Evolutionary conservation across 768 basidiomycete species (phyloP).

Genomic region (Boletellus ananas): DNA sequence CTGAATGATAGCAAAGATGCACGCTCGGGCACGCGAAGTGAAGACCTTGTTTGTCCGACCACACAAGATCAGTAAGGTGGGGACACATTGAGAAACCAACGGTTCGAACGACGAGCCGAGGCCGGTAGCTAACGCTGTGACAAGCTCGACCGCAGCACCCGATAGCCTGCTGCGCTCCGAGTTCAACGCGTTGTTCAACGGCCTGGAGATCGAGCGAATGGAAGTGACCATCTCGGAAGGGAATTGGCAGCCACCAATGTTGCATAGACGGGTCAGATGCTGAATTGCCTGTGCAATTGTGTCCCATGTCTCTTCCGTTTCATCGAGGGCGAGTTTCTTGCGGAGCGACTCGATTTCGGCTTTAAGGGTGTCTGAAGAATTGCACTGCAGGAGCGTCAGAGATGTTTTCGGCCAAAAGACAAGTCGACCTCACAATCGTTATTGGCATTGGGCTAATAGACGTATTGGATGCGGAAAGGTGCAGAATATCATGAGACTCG

Average conservation of each 20-base stretch:
- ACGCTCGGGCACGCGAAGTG: conserved; percentile 57
- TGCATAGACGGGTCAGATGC: conserved; percentile 45
- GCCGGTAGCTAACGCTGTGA: conserved; percentile 49
- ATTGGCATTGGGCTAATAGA: conserved; percentile 24
- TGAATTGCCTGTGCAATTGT: conserved; percentile 49
- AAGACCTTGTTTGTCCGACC: conserved; percentile 78
- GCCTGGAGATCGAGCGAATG: conserved; percentile 50
- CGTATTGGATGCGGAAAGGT: neutral
- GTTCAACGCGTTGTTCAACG: conserved; percentile 55
- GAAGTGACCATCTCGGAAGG: conserved; percentile 47
- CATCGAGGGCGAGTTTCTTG: conserved; percentile 42
- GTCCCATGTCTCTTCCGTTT: conserved; percentile 83
- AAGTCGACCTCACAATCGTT: conserved; percentile 18
- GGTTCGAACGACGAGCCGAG: conserved; percentile 64
- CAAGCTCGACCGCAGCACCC: conserved; percentile 58
- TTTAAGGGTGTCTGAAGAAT: conserved; percentile 29
- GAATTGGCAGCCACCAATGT: conserved; percentile 50
- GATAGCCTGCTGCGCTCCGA: conserved; percentile 77
- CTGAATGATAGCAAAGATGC: conserved; percentile 60
- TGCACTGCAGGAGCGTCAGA: conserved; percentile 28
- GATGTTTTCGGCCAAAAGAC: neutral
- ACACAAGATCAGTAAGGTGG: conserved; percentile 62
- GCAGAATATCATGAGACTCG: conserved; percentile 15
- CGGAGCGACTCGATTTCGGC: conserved; percentile 43
- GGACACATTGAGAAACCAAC: conserved; percentile 63